Percentiles rank a stretch among this genome's conserved stretches.
Conservation (phyloP, 768 basidiomycete genomes). For the Lactarius tabidus region DNA sequence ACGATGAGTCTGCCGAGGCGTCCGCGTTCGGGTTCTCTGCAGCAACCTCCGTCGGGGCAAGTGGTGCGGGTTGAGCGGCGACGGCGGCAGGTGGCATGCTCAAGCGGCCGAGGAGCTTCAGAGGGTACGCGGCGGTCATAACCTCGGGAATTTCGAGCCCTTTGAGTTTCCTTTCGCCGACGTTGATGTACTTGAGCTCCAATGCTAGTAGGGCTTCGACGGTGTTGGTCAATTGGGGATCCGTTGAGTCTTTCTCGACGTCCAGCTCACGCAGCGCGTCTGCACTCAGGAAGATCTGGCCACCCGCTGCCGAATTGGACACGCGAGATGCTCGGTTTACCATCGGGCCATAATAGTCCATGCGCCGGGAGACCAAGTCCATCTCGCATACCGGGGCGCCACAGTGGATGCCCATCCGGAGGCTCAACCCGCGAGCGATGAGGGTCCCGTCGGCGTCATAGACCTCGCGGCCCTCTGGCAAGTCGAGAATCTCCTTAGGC, state of each 20-base stretch:
- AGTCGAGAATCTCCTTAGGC: conserved; percentile 92
- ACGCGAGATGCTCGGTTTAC: conserved; percentile 92
- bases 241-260: conserved; percentile 49
- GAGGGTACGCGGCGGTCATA: conserved; percentile 81
- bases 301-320: conserved; percentile 76
- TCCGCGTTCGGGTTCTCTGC: conserved; percentile 35
- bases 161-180: conserved; percentile 91
- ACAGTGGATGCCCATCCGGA: conserved; percentile 97
- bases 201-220: conserved; percentile 73
- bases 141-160: conserved; percentile 89
- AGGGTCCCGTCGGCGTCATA: conserved; percentile 60
- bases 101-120: conserved; percentile 64
- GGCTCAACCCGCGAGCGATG: conserved; percentile 83
- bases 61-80: conserved; percentile 3
- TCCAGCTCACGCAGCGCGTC: conserved; percentile 82
- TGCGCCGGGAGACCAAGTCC: conserved; percentile 75
- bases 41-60: conserved; percentile 24
- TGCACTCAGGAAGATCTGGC: conserved; percentile 88
- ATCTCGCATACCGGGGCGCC: conserved; percentile 85
- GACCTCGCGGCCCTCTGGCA: conserved; percentile 83
- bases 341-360: conserved; percentile 98
- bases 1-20: conserved; percentile 30
- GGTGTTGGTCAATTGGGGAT: conserved; percentile 38
- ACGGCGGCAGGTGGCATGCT: conserved; percentile 25
- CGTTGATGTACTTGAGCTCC: conserved; percentile 62